Base-by-base conservation (phyloP, 176 grass and related monocot genomes). In the Lolium multiflorum region DNA sequence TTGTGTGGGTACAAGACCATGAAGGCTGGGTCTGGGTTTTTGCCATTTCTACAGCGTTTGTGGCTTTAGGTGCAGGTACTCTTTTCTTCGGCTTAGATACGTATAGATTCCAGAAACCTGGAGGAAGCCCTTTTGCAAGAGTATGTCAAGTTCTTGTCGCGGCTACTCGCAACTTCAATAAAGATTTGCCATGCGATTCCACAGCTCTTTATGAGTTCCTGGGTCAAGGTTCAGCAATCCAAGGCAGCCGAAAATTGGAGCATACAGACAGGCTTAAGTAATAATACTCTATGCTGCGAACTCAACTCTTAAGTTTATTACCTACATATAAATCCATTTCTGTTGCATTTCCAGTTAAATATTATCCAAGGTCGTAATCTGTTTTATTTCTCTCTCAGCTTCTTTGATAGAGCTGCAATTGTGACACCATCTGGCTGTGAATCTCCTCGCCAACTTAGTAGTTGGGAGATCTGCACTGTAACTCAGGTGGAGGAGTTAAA, bases 91-190 rank as follows among this genome's bases (percentile, higher is more conserved):
- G n/a, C n/a, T n/a, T n/a, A n/a, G n/a, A 47, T 60, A 22, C 91
- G 44, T 97, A 97, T 83, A 89, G 94, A 81, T 97, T 92, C 88
- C 92, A 92, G 73, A 97, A 94, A 74, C 90, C 94, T 74, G 88
- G 92, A 82, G 88, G 94, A 71, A 97, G 92, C 88, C 94, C 94
- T 78, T 35, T 97, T 70, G 56, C 80, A 61, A 91, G 92, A 71
- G 66, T 90, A 71, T 97, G 82, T 18, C 94, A 94, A 71, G 92
- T 97, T 62, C 20, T 92, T 77, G 57, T 92, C 58, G 87, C 89
- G 2, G 88, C 88, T 74, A 70, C 90, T 84, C 70, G 46, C 76
- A 97, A 94, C 46, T 87, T 84, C 31, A 74, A 88, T 50, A 74
- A 87, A 71, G 64, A 61, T 60, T 84, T 88, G 68, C 92, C 90